Evolutionary conservation across 768 basidiomycete genomes (phyloP).

Genomic region (Strobilomyces echinocephalus): DNA sequence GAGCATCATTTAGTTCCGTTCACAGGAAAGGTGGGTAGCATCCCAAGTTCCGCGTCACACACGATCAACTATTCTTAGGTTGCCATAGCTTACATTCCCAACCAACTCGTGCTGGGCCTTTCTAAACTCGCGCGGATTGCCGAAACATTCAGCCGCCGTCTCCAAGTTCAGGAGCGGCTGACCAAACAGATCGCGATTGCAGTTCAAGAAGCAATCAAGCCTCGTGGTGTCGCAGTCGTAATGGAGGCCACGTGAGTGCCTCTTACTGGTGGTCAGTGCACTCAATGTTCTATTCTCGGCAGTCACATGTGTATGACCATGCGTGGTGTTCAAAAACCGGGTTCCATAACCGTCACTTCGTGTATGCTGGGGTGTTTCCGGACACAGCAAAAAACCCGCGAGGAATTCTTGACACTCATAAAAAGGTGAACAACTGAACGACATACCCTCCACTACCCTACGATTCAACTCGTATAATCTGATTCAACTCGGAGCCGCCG

Average conservation of each 20-base stretch:
- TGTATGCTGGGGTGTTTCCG: conserved; percentile 99
- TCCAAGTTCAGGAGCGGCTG: conserved; percentile 96
- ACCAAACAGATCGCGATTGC: conserved; percentile 97
- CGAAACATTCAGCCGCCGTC: conserved; percentile 91
- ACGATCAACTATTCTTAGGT: conserved; percentile 49
- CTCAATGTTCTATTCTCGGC: conserved; percentile 11
- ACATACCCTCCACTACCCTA: conserved; percentile 1
- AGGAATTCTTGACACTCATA: conserved; percentile 90
- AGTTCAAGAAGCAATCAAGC: conserved; percentile 97
- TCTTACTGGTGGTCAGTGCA: conserved; percentile 4
- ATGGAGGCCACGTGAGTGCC: conserved; percentile 92
- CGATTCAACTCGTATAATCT: conserved; percentile 49
- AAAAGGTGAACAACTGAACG: conserved; percentile 35
- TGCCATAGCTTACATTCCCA: conserved; percentile 97
- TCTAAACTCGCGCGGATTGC: conserved; percentile 97
- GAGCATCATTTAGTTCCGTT: conserved; percentile 99
- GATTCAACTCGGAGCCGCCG: conserved; percentile 32
- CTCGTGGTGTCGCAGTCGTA: conserved; percentile 96
- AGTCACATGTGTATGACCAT: conserved; percentile 99
- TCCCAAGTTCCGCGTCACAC: conserved; percentile 18
- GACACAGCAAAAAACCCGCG: conserved; percentile 96
- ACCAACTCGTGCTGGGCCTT: conserved; percentile 87
- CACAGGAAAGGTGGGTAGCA: conserved; percentile 78
- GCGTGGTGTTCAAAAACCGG: conserved; percentile 99
- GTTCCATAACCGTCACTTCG: conserved; percentile 89